Percentiles rank a stretch among this genome's conserved stretches.
Conservation (phyloP, 805 yeast genomes). For the Helenozyma rhizophorensis region DNA sequence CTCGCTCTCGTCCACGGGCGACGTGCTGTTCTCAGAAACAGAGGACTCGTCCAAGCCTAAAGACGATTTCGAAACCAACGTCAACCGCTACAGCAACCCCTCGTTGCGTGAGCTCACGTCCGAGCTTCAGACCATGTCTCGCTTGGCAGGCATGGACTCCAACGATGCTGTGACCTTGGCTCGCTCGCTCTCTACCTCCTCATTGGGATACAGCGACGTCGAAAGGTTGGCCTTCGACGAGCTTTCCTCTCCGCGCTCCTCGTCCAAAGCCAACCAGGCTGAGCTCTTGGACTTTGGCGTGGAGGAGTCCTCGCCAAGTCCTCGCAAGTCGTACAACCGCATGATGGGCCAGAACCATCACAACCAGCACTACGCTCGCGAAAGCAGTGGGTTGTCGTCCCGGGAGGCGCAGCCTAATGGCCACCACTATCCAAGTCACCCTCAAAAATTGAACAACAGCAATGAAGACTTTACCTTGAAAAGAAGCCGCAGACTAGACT, state of each 20-base stretch:
- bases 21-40: constrained; percentile 1
- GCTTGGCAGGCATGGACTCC: constrained; percentile 72
- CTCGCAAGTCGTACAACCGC: neutral
- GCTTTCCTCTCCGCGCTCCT: constrained; percentile 18
- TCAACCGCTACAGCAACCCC: constrained; percentile 41
- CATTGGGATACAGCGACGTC: constrained; percentile 54
- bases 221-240: constrained; percentile 42
- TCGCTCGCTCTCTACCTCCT: constrained; percentile 67
- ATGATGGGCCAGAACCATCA: neutral
- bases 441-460: constrained; percentile 1
- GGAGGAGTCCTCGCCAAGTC: constrained; percentile 9
- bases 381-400: neutral
- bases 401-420: no score
- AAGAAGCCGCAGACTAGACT: constrained; percentile 38
- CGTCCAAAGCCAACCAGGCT: constrained; percentile 4
- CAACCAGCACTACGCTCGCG: neutral
- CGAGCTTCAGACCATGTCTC: constrained; percentile 71
- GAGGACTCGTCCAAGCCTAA: constrained; percentile 1
- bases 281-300: constrained; percentile 12
- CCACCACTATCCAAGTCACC: constrained; percentile 1
- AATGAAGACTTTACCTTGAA: constrained; percentile 26
- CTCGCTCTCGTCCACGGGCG: constrained; percentile 12
- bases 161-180: constrained; percentile 83
- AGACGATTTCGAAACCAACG: neutral
- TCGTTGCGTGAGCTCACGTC: constrained; percentile 67